Conservation (phyloP, 106 monocot genomes). For the Phalaenopsis aphrodite region DNA sequence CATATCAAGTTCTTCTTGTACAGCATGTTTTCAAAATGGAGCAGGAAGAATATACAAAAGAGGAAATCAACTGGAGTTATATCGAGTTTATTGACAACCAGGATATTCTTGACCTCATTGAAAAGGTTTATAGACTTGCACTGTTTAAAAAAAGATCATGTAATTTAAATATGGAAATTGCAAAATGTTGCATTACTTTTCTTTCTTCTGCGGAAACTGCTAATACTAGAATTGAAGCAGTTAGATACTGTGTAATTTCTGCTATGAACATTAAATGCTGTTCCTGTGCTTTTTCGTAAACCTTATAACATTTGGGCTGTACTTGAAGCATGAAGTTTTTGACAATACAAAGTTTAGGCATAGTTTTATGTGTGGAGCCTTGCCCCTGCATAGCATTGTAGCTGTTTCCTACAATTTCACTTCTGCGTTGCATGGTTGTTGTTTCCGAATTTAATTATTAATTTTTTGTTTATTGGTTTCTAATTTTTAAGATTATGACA, state of each 20-base stretch:
- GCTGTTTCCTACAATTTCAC: background rate
- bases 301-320: background rate
- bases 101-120: conserved; percentile 91
- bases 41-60: conserved; percentile 83
- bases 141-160: background rate
- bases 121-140: conserved; percentile 43
- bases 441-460: background rate
- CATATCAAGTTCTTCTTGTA: background rate
- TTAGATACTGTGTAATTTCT: background rate
- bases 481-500: background rate
- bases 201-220: background rate
- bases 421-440: background rate
- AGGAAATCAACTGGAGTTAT: conserved; percentile 94
- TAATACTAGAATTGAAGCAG: background rate
- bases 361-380: background rate
- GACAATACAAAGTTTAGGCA: background rate
- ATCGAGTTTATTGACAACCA: conserved; percentile 97
- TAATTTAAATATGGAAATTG: background rate
- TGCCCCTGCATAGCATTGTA: background rate
- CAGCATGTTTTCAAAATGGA: conserved; percentile 98
- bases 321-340: background rate
- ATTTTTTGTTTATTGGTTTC: background rate
- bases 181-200: background rate
- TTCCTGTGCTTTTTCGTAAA: background rate
- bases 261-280: background rate